Evolutionary conservation across 805 yeast species (phyloP), one percentile per base, ranked within the genome.

Genomic region (Ogataea trehaloabstinens): DNA sequence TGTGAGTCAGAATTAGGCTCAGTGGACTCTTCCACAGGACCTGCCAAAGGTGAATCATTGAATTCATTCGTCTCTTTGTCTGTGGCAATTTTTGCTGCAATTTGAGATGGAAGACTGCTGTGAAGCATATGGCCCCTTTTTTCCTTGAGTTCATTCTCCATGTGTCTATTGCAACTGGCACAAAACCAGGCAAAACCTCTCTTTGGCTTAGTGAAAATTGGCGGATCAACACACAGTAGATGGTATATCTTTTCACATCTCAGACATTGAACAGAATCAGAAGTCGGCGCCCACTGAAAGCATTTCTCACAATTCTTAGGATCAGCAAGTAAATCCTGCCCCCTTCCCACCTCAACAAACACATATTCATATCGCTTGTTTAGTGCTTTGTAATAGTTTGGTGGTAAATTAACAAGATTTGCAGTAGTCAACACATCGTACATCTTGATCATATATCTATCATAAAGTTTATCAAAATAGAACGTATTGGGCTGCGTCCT

Each of bases 141-240:
- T 31, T 55, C 65, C 20, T 48, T 48, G 43, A 69, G 37, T 43
- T 64, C 64, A n/a, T 62, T 58, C 44, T 80, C 83, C 36, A 74
- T 73, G 22, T 67, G 71, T 48, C 77, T 74, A n/a, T 82, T 71
- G 64, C 97, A 89, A 4, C 67, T 58, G 20, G 86, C 90, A 67
- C 97, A 89, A 19, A 87, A 74, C 96, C 96, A 90, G 6, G 88
- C 85, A 56, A 87, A 85, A 1, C 95, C 96, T 41, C 95, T 66
- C 31, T 85, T 80, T 1, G 96, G 96, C 53, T 85, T 85, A 46
- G 76, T 76, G 37, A 75, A 58, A 28, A 88, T 61, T 1, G 96
- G 96, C 1, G 96, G 96, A 44, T 83, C 86, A 34, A 89, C 73
- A 54, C 98, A 90, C 25, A 78, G 68, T 77, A 89, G 76, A 63